These are phyloP conservation scores for Cyberlindnera xishuangbannaensis DNA, from an alignment of 805 yeast genomes.

Conservation along the genomic window DNA sequence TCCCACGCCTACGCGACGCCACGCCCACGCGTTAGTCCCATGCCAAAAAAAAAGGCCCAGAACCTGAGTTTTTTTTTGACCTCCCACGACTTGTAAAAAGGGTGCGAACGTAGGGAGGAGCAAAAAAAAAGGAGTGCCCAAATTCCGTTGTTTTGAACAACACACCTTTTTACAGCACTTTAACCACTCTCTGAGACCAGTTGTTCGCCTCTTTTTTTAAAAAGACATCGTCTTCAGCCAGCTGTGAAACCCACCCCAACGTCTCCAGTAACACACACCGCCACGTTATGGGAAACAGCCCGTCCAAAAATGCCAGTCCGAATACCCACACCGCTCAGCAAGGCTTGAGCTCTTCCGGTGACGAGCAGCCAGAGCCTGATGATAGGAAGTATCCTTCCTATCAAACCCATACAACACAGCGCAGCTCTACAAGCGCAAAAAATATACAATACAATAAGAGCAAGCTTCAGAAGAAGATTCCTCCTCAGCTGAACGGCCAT, in stretches of 20 bases:
- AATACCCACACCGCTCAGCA: slow-evolving; percentile 27
- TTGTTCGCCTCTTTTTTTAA: too few species aligned
- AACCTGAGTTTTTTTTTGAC: too few species aligned
- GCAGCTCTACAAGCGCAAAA: slow-evolving; percentile 16
- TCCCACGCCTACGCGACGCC: too few species aligned
- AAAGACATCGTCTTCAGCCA: too few species aligned
- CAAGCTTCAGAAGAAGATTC: slow-evolving; percentile 15
- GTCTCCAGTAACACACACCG: slow-evolving; percentile 1
- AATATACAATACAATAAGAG: slow-evolving; percentile 18
- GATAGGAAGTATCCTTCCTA: slow-evolving; percentile 42
- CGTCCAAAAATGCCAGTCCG: slow-evolving; percentile 41
- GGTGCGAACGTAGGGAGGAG: too few species aligned
- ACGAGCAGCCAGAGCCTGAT: slow-evolving; percentile 40
- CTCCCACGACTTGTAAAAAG: too few species aligned
- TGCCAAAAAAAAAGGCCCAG: too few species aligned
- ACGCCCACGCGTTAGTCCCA: too few species aligned
- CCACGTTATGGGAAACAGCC: slow-evolving; percentile 56
- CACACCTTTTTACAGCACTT: too few species aligned
- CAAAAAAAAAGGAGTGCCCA: too few species aligned
- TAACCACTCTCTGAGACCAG: too few species aligned
- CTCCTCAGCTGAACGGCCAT: slow-evolving; percentile 4
- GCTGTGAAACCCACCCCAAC: background rate
- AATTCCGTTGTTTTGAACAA: too few species aligned
- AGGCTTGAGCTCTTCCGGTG: slow-evolving; percentile 27
- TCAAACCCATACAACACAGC: slow-evolving; percentile 16